Evolutionary conservation across 345 rosid genomes (phyloP), one percentile per base, ranked within the genome.

Genomic region (Pugionium cornutum): DNA sequence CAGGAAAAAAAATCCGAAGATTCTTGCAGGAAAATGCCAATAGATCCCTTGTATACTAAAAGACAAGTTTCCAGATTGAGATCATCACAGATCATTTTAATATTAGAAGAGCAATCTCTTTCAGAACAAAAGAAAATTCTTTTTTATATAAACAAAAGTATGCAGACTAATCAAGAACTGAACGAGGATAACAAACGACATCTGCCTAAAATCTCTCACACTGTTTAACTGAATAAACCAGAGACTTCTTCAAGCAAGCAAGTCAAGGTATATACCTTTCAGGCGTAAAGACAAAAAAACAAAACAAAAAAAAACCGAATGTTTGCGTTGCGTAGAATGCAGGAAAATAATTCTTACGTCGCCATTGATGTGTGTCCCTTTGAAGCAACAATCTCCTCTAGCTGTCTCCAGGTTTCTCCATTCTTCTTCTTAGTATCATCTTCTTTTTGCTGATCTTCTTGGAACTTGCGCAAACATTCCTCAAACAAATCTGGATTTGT

Each of bases 371-470:
- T 51, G 43, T 58, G 62, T 35, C 55, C 82, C 70, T 83, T 86
- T 47, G 75, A 77, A 34, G 89, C 80, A 45, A 84, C 81, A 53
- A 84, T 75, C 73, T 88, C 94, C 77, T 91, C 94, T 73, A 91
- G 70, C 65, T 66, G 82, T 62, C 72, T 88, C 96, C 79, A 76
- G 0, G 73, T 70, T 54, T 66, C 76, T 50, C 75, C 76, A 45
- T 71, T 73, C 71, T 66, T 76, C 72, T 62, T 70, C 60, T 66
- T 71, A 3, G 41, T 61, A 62, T 76, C 79, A 46, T 76, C 72
- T 27, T 72, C 76, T 18, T 54, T 70, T 47, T 27, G 65, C 70
- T 76, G 65, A 48, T 76, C 76, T 61, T 76, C 79, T 53, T 66
- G 76, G n/a, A 65, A 71, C 73, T 66, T 76, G 55, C 43, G 68